Percentiles rank a stretch among this genome's conserved stretches.
phyloP scores from a whole-genome alignment of 345 rosid species.

The Trapa incisa region DNA sequence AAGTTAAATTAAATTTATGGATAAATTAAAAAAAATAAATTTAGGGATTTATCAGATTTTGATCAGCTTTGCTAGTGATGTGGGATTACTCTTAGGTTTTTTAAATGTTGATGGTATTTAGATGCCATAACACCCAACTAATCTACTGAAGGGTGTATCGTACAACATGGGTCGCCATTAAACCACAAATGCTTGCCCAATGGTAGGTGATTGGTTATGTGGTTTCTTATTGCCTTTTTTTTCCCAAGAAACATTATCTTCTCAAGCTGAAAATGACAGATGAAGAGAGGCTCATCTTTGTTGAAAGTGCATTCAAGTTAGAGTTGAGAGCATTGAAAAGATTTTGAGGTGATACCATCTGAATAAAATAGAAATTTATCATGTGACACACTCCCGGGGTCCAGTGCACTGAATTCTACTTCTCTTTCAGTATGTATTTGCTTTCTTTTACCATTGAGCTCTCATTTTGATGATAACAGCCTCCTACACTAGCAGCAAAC shows the following conservation, averaged over 20 bases:
- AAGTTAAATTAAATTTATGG: background rate
- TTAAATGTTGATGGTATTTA: background rate
- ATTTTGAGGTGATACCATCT: too few relatives aligned
- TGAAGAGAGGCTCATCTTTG: background rate
- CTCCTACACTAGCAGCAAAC: conserved; percentile 66
- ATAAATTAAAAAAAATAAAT: too few relatives aligned
- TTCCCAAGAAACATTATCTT: background rate
- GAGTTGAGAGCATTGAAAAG: background rate
- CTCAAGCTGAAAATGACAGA: background rate
- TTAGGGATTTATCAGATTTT: background rate
- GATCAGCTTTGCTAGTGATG: background rate
- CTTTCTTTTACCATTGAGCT: background rate
- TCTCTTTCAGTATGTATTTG: background rate
- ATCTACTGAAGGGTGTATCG: too few relatives aligned
- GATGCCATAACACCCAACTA: too few relatives aligned
- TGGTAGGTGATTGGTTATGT: background rate
- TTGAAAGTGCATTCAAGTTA: background rate
- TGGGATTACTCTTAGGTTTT: background rate
- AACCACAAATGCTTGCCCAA: too few relatives aligned
- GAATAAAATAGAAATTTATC: too few relatives aligned
- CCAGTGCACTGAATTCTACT: background rate
- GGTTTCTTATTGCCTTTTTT: background rate
- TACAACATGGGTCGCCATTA: too few relatives aligned
- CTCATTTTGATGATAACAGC: conserved; percentile 31
- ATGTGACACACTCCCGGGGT: background rate